Conservation (phyloP, 352 stramenopile species). For the Globisporangium viniferum region DNA sequence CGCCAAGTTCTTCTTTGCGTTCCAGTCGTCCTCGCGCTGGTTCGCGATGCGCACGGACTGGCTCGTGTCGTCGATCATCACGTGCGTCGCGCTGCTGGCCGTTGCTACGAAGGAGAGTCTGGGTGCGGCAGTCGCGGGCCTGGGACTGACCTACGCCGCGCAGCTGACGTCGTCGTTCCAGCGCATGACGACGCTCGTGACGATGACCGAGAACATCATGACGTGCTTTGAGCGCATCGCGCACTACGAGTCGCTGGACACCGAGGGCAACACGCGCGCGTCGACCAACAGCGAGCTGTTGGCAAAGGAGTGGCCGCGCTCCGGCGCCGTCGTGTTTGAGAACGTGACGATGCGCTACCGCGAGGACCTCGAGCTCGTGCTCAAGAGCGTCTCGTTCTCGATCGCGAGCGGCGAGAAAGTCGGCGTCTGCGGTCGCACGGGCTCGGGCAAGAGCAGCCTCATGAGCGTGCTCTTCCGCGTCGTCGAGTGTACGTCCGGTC, state of each 20-base stretch:
- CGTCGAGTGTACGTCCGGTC: conserved; percentile 31
- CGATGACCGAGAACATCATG: conserved; percentile 91
- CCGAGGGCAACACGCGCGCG: conserved; percentile 51
- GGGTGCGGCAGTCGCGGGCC: conserved; percentile 44
- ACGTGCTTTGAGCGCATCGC: conserved; percentile 80
- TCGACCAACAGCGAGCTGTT: conserved; percentile 88
- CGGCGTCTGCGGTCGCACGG: conserved; percentile 35
- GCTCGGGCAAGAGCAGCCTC: conserved; percentile 34
- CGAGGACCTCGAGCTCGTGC: conserved; percentile 28
- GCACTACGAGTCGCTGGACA: conserved; percentile 27
- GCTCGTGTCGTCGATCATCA: conserved; percentile 28
- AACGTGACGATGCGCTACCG: conserved; percentile 33
- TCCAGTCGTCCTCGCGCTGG: conserved; percentile 27
- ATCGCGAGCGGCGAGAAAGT: conserved; percentile 27
- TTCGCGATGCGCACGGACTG: conserved; percentile 42
- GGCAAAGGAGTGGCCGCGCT: conserved; percentile 34
- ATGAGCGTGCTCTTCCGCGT: conserved; percentile 42
- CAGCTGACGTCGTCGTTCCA: conserved; percentile 87
- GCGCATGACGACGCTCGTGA: conserved; percentile 87
- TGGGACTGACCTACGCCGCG: conserved; percentile 89
- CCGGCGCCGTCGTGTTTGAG: conserved; percentile 53
- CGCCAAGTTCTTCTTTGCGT: conserved; percentile 35
- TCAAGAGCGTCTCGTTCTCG: conserved; percentile 24
- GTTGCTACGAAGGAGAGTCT: conserved; percentile 19
- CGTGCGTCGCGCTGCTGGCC: conserved; percentile 23